Evolutionary conservation across 768 basidiomycete genomes (phyloP).

Genomic region (Auricularia sp.): DNA sequence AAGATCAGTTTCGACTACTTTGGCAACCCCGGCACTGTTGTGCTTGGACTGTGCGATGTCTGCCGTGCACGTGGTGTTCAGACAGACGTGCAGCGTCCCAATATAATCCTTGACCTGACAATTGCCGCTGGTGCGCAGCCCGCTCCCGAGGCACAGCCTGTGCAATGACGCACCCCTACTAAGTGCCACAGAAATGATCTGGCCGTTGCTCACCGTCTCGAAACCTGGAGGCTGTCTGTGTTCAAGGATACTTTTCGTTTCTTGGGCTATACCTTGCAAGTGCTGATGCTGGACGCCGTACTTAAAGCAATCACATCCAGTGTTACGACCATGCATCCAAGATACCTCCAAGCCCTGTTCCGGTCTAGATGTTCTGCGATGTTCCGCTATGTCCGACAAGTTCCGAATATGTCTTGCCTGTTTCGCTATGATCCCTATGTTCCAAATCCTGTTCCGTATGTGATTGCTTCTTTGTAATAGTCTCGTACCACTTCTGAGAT

Average conservation of each 20-base stretch:
- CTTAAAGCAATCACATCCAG: neutral
- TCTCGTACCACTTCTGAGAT: too few species aligned
- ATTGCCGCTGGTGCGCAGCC: neutral
- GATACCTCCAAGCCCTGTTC: too few species aligned
- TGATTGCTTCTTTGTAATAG: too few species aligned
- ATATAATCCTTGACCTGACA: neutral
- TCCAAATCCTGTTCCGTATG: too few species aligned
- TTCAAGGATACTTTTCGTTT: neutral
- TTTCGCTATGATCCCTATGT: too few species aligned
- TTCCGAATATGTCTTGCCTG: too few species aligned
- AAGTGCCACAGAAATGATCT: neutral
- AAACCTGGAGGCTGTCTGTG: neutral
- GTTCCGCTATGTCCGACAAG: too few species aligned
- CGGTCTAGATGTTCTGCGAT: too few species aligned
- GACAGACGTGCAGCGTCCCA: neutral
- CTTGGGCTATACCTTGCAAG: neutral
- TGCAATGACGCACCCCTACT: neutral
- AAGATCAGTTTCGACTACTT: neutral
- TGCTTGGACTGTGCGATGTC: neutral
- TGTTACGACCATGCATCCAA: too few species aligned
- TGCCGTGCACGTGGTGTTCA: neutral
- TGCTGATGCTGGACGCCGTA: neutral
- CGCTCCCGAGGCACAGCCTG: too few species aligned
- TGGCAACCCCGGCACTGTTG: neutral
- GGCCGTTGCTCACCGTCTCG: neutral